These are phyloP conservation scores for Debaryomyces singareniensis DNA, from an alignment of 1,139 yeast species.

Conservation along the genomic window DNA sequence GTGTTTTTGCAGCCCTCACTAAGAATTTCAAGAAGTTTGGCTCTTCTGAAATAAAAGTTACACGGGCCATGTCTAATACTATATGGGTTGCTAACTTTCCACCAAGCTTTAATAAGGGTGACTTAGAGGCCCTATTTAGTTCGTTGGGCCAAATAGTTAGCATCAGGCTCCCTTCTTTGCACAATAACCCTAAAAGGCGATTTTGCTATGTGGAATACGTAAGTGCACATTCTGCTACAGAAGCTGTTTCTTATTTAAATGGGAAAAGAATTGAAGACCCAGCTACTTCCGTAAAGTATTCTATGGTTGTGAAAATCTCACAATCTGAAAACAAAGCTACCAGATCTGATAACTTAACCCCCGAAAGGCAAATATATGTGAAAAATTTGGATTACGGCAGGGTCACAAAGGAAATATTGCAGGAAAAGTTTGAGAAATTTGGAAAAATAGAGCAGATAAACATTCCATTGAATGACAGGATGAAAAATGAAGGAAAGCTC, in stretches of 20 bases:
- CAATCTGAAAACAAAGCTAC: constrained; percentile 32
- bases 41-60: constrained; percentile 39
- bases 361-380: constrained; percentile 49
- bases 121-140: constrained; percentile 38
- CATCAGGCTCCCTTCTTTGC: constrained; percentile 63
- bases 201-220: constrained; percentile 71
- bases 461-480: constrained; percentile 38
- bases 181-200: constrained; percentile 50
- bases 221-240: constrained; percentile 36
- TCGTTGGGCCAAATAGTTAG: constrained; percentile 43
- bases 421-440: constrained; percentile 17
- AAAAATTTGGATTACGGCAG: constrained; percentile 41
- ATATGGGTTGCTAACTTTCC: constrained; percentile 74
- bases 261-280: constrained; percentile 23
- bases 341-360: constrained; percentile 38
- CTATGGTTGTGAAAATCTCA: constrained; percentile 53
- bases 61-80: constrained; percentile 39
- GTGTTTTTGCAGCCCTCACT: constrained; percentile 55
- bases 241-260: constrained; percentile 41
- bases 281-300: constrained; percentile 14
- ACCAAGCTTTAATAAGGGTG: constrained; percentile 39
- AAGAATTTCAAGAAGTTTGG: constrained; percentile 45
- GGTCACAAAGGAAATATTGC: constrained; percentile 20
- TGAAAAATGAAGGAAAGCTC: constrained; percentile 18
- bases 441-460: constrained; percentile 43